Evolutionary conservation across 2,329 filamentous ascomycete species (phyloP), one percentile per base, ranked within the genome.

Genomic region (Cercospora zeina): DNA sequence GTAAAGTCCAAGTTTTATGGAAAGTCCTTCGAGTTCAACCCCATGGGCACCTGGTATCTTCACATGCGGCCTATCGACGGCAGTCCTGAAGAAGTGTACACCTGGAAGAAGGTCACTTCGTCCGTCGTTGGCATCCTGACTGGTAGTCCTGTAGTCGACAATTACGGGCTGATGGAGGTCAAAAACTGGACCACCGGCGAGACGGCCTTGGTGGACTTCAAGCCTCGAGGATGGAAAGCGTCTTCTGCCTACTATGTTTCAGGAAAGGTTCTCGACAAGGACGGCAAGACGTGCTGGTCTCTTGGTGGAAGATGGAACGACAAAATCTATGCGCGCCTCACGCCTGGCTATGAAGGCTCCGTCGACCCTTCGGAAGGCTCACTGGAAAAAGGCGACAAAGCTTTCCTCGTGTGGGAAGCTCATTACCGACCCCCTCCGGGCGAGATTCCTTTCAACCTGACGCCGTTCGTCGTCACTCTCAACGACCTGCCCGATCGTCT

Each of bases 81-180:
- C 3, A 89, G 87, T 9, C 64, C 68, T 13, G 72, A 76, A 57
- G 95, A 99, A 69, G 81, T 97, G 1, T 99, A 96, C 77, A 97
- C 93, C 0, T 99, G 95, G 95, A 97, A 97, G 79, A 99, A 99
- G 79, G 92, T 97, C 16, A 97, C 93, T 0, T 95, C 92, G 1
- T 96, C 93, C 1, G 95, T 99, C n/a, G 88, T 97, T 63, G 95
- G 95, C 62, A 99, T 99, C 76, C 97, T 99, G 71, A 97, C 93
- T 0, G 95, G 95, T 53, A 96, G 91, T 70, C 95, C 95, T 0
- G 90, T 90, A 0, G 90, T 99, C n/a, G 95, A 99, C 79, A 97
- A 99, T 76, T 97, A 97, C 74, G 95, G 95, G 1, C 83, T 88
- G 0, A 97, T 99, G 91, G 92, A 97, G 74, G 88, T 99, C 76